A percentile compares a stretch with the other conserved stretches of the same genome.
Conservation (phyloP, 805 yeast genomes). For the Yarrowia divulgata region DNA sequence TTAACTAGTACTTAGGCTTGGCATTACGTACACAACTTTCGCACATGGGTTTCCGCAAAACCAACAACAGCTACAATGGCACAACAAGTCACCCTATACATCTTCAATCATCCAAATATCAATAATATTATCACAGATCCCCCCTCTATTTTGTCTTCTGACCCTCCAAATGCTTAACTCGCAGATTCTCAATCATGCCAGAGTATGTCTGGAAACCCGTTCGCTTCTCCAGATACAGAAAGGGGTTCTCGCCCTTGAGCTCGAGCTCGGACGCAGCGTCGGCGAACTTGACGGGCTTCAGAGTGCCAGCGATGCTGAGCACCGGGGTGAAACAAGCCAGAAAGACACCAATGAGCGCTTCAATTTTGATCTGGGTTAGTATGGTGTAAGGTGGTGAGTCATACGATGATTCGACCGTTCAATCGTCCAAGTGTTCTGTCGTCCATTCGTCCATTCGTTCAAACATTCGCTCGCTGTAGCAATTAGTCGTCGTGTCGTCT, state of each 20-base stretch:
- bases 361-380: conserved; percentile 54
- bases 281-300: conserved; percentile 59
- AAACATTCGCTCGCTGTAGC: too few relatives aligned
- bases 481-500: background rate
- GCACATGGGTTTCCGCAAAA: too few relatives aligned
- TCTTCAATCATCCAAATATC: background rate
- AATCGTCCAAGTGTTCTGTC: background rate
- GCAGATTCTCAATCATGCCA: conserved; percentile 29
- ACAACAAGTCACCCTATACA: background rate
- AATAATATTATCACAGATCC: background rate
- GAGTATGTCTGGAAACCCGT: conserved; percentile 23
- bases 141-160: conserved; percentile 25
- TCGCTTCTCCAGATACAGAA: conserved; percentile 21
- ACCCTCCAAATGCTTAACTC: conserved; percentile 27
- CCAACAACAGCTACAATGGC: background rate
- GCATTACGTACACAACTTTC: conserved; percentile 1
- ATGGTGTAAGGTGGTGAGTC: too few relatives aligned
- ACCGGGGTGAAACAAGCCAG: conserved; percentile 53
- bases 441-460: too few relatives aligned
- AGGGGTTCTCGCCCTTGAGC: conserved; percentile 53
- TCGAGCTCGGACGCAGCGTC: conserved; percentile 60
- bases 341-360: conserved; percentile 58
- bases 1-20: background rate
- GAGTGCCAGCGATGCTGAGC: conserved; percentile 48
- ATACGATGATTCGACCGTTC: too few relatives aligned